These are phyloP conservation scores for Xylaria digitata DNA, from an alignment of 2,329 filamentous ascomycete species.

Conservation along the genomic window DNA sequence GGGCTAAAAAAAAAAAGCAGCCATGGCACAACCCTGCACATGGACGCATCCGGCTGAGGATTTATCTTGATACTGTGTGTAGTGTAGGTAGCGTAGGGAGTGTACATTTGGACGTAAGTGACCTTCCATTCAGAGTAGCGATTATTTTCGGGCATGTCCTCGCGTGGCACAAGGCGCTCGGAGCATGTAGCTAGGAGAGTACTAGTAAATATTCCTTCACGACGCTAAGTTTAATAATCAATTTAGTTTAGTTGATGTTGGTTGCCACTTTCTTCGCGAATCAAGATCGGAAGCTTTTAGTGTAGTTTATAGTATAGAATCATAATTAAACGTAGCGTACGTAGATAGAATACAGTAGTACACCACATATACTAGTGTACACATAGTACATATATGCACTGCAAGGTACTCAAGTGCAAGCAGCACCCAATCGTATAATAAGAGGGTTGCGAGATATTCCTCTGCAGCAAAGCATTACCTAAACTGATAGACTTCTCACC, in stretches of 20 bases:
- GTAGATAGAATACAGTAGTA: too few species aligned
- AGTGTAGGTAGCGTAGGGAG: too few species aligned
- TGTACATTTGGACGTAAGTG: background rate
- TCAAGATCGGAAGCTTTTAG: too few species aligned
- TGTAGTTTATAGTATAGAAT: too few species aligned
- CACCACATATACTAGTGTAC: too few species aligned
- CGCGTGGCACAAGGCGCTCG: constrained; percentile 8
- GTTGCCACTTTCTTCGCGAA: background rate
- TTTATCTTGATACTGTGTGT: background rate
- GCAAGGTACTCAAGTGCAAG: background rate
- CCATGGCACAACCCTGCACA: constrained; percentile 10
- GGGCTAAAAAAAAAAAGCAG: constrained; percentile 19
- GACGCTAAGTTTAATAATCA: constrained; percentile 9
- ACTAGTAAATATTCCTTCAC: constrained; percentile 8
- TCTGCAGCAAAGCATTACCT: background rate
- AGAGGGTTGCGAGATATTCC: constrained; percentile 3
- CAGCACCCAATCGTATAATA: background rate
- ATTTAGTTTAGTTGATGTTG: background rate
- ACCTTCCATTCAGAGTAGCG: constrained; percentile 25
- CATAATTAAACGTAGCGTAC: too few species aligned
- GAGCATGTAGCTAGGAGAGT: background rate
- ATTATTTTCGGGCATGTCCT: constrained; percentile 8
- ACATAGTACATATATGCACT: background rate
- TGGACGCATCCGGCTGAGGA: constrained; percentile 22
- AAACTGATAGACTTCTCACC: too few species aligned